Evolutionary conservation across 192 early-diverging fungal species (phyloP), one percentile per base, ranked within the genome.

Genomic region (Backusella tarrabulga): DNA sequence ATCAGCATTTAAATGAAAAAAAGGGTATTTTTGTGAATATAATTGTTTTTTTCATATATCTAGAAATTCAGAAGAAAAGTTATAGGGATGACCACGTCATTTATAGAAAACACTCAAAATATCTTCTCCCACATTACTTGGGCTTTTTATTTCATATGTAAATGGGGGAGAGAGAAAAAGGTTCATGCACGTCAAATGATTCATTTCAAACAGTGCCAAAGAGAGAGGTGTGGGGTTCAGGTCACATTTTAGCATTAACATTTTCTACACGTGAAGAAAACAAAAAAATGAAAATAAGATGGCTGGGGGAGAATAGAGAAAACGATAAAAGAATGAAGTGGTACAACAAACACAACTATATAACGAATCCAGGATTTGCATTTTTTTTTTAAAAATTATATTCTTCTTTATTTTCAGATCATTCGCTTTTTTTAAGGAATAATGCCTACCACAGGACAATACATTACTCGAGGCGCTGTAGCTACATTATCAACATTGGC

Each of bases 131-230:
- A 60, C 23, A 60, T 60, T 19, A 9, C 23, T 12, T 12, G 7
- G 21, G 38, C 38, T 40, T 40, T 40, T 60, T 60, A 21, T 60
- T 60, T 26, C 56, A 63, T 63, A 63, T 63, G 56, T 29, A 11
- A 63, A 29, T 63, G 56, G 56, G 56, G 56, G 54, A 60, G 23
- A 60, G 54, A 23, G 23, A 26, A 26, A 4, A 60, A 60, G 12
- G 2, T 63, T 29, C 56, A 63, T 63, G 56, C 56, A 63, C 23
- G 56, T 63, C 56, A 63, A 63, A 63, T 63, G 56, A 63, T 63
- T 11, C 4, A 14, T 63, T 63, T 63, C 26, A 23, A 63, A 9
- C 26, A 63, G 56, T 63, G 56, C 26, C 56, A 26, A 29, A 63
- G 26, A 26, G 26, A 26, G 54, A 56, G 54, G 56, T 29, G 56